Percentiles rank a stretch among this genome's conserved stretches.
Evolutionary conservation across 2,329 filamentous ascomycete species (phyloP).

Genomic region (Corynespora cassiicola): DNA sequence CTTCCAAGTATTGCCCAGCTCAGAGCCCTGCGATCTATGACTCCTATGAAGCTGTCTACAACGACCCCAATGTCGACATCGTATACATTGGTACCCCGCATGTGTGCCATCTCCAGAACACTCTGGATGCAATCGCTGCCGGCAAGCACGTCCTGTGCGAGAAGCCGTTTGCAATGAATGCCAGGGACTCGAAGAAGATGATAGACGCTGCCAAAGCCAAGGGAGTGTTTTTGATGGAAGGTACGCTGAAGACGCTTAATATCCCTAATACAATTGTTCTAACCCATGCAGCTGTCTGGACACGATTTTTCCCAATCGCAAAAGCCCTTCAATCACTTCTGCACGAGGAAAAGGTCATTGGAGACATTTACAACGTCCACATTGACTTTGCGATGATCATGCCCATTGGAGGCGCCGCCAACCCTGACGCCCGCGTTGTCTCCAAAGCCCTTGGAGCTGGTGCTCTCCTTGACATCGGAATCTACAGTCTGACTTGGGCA

Average conservation of each 20-base stretch:
- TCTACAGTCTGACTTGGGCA: conserved; percentile 87
- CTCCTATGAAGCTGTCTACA: conserved; percentile 77
- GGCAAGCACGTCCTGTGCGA: conserved; percentile 86
- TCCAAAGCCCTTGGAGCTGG: conserved; percentile 81
- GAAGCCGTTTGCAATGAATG: conserved; percentile 83
- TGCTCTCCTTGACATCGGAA: conserved; percentile 78
- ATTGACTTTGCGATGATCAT: conserved; percentile 61
- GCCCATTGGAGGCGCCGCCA: no score
- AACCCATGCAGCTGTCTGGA: conserved; percentile 78
- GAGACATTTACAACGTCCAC: conserved; percentile 59
- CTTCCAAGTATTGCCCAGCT: background rate
- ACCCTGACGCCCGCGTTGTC: no score
- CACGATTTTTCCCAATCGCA: conserved; percentile 82
- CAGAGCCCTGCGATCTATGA: conserved; percentile 67
- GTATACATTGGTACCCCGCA: conserved; percentile 86
- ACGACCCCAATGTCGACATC: conserved; percentile 77
- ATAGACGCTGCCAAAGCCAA: conserved; percentile 72
- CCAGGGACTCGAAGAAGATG: conserved; percentile 72
- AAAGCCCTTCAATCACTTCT: conserved; percentile 71
- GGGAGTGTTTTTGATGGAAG: conserved; percentile 48
- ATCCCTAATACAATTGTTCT: conserved; percentile 75
- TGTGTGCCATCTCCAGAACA: conserved; percentile 86
- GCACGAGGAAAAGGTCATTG: conserved; percentile 52
- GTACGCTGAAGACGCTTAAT: conserved; percentile 90
- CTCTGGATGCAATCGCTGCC: conserved; percentile 75